Conservation (phyloP, 345 rosid genomes). For the Eucalyptus pauciflora region DNA sequence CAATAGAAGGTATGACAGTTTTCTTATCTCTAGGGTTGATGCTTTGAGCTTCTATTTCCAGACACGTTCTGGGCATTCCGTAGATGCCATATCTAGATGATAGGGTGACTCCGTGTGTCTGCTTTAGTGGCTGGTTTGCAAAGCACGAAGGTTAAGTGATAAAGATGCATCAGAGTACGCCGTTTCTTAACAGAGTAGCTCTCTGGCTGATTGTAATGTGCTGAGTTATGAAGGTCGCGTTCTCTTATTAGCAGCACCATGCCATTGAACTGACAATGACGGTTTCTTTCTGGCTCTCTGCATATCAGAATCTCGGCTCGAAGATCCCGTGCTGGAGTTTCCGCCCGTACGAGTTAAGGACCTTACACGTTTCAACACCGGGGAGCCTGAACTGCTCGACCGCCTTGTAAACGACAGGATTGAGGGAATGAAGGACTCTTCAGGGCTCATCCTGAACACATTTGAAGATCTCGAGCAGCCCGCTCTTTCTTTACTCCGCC, state of each 20-base stretch:
- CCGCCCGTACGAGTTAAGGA: conserved; percentile 37
- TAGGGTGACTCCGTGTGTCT: background rate
- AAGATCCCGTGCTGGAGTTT: conserved; percentile 19
- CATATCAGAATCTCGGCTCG: conserved; percentile 18
- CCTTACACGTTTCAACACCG: conserved; percentile 8
- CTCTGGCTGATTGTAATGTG: background rate
- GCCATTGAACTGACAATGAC: background rate
- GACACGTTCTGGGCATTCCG: background rate
- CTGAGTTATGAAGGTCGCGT: background rate
- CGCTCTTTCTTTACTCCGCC: conserved; percentile 3
- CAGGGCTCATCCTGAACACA: no score
- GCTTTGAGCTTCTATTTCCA: background rate
- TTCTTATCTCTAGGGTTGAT: background rate
- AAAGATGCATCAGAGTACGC: no score
- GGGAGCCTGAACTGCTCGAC: background rate
- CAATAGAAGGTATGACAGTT: background rate
- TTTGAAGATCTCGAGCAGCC: background rate
- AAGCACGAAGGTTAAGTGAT: background rate
- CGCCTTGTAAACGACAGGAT: background rate
- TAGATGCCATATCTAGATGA: background rate
- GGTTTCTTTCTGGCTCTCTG: background rate
- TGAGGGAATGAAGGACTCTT: no score
- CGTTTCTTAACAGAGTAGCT: no score
- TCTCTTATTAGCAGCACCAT: background rate
- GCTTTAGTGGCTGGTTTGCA: background rate